Conservation (phyloP, 2,329 filamentous ascomycete genomes). For the Penicillium sp. region DNA sequence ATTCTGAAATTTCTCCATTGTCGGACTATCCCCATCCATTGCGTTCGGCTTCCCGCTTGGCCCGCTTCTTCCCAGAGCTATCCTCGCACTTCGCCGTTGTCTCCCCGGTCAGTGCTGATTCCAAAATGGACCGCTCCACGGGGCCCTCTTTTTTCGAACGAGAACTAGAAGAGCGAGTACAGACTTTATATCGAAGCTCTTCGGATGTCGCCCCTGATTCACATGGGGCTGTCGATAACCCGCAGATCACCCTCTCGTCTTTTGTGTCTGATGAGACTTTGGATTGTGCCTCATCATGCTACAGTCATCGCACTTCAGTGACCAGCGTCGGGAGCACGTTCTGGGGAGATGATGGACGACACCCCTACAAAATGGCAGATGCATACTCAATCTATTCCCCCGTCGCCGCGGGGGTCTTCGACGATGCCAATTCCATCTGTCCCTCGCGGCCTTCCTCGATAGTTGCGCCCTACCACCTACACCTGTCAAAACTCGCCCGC, state of each 20-base stretch:
- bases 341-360: slow-evolving; percentile 9
- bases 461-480: background rate
- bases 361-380: slow-evolving; percentile 20
- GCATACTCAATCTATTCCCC: slow-evolving; percentile 31
- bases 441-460: background rate
- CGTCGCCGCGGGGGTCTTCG: slow-evolving; percentile 34
- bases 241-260: slow-evolving; percentile 12
- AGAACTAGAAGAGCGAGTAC: slow-evolving; percentile 20
- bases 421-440: slow-evolving; percentile 25
- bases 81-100: slow-evolving; percentile 28
- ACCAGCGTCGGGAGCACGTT: slow-evolving; percentile 35
- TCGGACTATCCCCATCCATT: slow-evolving; percentile 17
- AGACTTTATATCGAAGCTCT: slow-evolving; percentile 17
- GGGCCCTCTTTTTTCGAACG: slow-evolving; percentile 11
- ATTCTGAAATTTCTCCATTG: slow-evolving; percentile 31
- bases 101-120: slow-evolving; percentile 24
- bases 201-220: background rate
- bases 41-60: slow-evolving; percentile 17
- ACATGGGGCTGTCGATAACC: background rate
- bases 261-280: slow-evolving; percentile 26
- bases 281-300: slow-evolving; percentile 38
- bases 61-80: slow-evolving; percentile 35
- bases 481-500: background rate
- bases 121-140: slow-evolving; percentile 7
- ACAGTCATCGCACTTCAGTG: slow-evolving; percentile 37